Evolutionary conservation across 2,329 filamentous ascomycete species (phyloP).

Genomic region (Remersonia thermophila): DNA sequence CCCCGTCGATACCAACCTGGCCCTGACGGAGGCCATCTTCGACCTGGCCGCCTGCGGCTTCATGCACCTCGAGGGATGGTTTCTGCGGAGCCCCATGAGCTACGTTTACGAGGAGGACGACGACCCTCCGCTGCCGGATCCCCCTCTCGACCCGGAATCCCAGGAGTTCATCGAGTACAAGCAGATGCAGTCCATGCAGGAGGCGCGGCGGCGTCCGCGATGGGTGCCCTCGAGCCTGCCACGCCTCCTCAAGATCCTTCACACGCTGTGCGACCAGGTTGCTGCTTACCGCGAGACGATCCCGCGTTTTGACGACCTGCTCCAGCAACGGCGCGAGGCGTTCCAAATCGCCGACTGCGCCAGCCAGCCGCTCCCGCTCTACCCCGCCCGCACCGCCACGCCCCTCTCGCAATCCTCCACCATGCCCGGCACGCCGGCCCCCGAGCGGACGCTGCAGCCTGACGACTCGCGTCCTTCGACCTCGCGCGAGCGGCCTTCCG

Average conservation of each 20-base stretch:
- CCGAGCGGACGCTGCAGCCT: constrained; percentile 29
- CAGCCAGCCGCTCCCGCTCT: constrained; percentile 20
- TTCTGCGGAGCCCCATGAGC: constrained; percentile 58
- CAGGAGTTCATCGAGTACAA: constrained; percentile 29
- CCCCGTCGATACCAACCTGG: constrained; percentile 80
- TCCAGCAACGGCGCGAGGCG: constrained; percentile 52
- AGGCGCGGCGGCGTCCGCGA: constrained; percentile 40
- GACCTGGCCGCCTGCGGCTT: constrained; percentile 75
- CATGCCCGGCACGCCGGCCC: constrained; percentile 16
- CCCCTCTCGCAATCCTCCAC: constrained; percentile 10
- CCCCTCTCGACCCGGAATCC: constrained; percentile 28
- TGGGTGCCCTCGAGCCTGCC: constrained; percentile 40
- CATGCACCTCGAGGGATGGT: constrained; percentile 81
- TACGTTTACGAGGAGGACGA: constrained; percentile 44
- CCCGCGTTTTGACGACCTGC: constrained; percentile 59
- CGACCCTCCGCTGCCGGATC: constrained; percentile 30
- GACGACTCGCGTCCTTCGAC: too few species aligned
- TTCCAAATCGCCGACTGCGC: constrained; percentile 48
- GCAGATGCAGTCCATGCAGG: constrained; percentile 35
- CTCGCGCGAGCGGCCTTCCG: constrained; percentile 42
- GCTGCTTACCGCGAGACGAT: constrained; percentile 49
- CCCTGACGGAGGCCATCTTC: constrained; percentile 71
- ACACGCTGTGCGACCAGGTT: constrained; percentile 50
- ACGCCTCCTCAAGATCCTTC: constrained; percentile 44
- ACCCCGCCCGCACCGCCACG: constrained; percentile 13